These are phyloP conservation scores for Auriculariales sp. DNA, from an alignment of 768 basidiomycete genomes.

Conservation along the genomic window DNA sequence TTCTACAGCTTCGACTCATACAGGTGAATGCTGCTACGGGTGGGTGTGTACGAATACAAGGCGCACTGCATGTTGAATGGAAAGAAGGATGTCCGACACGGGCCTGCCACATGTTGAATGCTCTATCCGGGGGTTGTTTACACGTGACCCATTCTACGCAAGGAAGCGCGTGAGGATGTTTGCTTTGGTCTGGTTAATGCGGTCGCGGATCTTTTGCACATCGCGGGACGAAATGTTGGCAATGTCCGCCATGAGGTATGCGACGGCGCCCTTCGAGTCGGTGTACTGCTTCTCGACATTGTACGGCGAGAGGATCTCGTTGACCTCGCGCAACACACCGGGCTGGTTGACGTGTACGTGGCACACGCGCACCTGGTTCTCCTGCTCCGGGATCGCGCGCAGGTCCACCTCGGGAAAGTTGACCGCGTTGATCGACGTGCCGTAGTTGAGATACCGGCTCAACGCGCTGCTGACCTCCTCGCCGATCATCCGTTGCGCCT, in stretches of 20 bases:
- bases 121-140: neutral
- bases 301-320: conserved; percentile 85
- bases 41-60: no score
- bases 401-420: conserved; percentile 99
- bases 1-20: no score
- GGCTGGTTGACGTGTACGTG: conserved; percentile 93
- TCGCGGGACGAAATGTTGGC: conserved; percentile 74
- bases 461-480: conserved; percentile 83
- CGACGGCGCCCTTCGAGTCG: conserved; percentile 87
- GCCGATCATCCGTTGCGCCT: conserved; percentile 95
- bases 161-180: conserved; percentile 87
- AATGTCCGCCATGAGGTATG: conserved; percentile 96
- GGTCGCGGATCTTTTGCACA: conserved; percentile 60
- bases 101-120: neutral
- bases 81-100: no score
- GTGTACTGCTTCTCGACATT: conserved; percentile 99
- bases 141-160: conserved; percentile 20
- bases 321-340: conserved; percentile 88
- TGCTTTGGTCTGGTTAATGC: conserved; percentile 62
- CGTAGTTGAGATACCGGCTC: conserved; percentile 81
- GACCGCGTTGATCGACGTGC: conserved; percentile 82
- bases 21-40: no score
- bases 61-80: neutral
- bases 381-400: conserved; percentile 79
- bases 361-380: conserved; percentile 74